Evolutionary conservation across 805 yeast genomes (phyloP).

Genomic region (Candida lessepsii): DNA sequence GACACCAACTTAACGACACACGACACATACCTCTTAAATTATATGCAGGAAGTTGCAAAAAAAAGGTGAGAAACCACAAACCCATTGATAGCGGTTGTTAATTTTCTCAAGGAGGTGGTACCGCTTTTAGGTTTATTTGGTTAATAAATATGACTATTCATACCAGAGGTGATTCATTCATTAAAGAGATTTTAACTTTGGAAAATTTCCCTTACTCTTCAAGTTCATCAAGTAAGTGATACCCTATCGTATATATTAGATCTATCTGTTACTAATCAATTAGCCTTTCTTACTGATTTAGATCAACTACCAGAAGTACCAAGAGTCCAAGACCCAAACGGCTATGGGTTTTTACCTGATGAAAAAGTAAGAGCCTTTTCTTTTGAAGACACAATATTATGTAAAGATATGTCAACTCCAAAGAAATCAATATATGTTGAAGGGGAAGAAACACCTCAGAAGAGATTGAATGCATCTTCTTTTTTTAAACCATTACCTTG

Average conservation of each 20-base stretch:
- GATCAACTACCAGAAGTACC: conserved; percentile 4
- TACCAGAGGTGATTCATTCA: neutral
- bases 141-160: neutral
- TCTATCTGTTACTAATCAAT: too few species aligned
- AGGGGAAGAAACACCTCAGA: neutral
- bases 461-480: neutral
- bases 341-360: neutral
- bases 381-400: conserved; percentile 7
- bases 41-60: conserved; percentile 7
- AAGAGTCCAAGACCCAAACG: neutral
- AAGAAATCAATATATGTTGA: conserved; percentile 5
- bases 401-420: conserved; percentile 9
- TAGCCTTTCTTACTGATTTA: conserved; percentile 1
- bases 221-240: neutral
- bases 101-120: neutral
- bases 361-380: neutral
- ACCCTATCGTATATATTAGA: too few species aligned
- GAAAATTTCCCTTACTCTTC: conserved; percentile 1
- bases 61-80: conserved; percentile 1
- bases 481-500: neutral
- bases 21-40: neutral
- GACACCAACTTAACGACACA: neutral
- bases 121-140: too few species aligned
- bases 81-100: conserved; percentile 1
- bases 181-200: conserved; percentile 1